Evolutionary conservation across 2,329 filamentous ascomycete genomes (phyloP).

Genomic region (Hymenotorrendiella dingleyae): DNA sequence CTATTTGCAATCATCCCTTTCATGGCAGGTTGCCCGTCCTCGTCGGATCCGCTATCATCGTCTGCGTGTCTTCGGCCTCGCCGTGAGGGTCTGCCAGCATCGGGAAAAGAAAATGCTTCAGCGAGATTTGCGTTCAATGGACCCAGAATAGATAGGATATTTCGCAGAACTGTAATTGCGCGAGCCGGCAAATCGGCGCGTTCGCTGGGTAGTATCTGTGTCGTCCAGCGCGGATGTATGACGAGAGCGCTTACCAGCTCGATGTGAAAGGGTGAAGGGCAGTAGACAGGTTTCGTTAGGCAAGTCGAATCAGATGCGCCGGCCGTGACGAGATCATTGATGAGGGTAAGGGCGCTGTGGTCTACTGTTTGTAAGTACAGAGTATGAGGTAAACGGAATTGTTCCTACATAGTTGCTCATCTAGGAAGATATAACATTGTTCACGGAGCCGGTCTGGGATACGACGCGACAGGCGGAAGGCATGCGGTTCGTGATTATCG

Average conservation of each 20-base stretch:
- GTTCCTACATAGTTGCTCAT: slow-evolving; percentile 55
- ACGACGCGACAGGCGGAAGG: slow-evolving; percentile 47
- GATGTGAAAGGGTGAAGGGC: slow-evolving; percentile 68
- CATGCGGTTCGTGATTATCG: not conserved
- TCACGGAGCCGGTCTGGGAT: slow-evolving; percentile 59
- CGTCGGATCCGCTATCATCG: slow-evolving; percentile 37
- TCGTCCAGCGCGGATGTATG: slow-evolving; percentile 77
- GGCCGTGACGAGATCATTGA: slow-evolving; percentile 56
- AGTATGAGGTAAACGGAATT: not conserved
- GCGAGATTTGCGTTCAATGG: slow-evolving; percentile 63
- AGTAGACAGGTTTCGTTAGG: slow-evolving; percentile 42
- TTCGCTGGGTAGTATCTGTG: slow-evolving; percentile 56
- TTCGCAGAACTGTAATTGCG: slow-evolving; percentile 65
- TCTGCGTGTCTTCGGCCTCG: slow-evolving; percentile 30
- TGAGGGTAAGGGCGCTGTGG: slow-evolving; percentile 53
- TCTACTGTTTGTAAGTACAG: slow-evolving; percentile 34
- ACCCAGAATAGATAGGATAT: slow-evolving; percentile 59
- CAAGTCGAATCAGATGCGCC: slow-evolving; percentile 36
- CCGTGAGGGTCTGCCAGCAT: slow-evolving; percentile 20
- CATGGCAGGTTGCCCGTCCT: slow-evolving; percentile 44
- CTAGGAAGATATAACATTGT: slow-evolving; percentile 66
- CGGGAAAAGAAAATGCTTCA: slow-evolving; percentile 66
- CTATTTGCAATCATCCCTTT: slow-evolving; percentile 54
- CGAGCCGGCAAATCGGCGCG: slow-evolving; percentile 57
- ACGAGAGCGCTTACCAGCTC: slow-evolving; percentile 73